Percentiles rank a stretch among this genome's conserved stretches.
phyloP scores from a whole-genome alignment of 345 rosid genomes.

The Populus ilicifolia region DNA sequence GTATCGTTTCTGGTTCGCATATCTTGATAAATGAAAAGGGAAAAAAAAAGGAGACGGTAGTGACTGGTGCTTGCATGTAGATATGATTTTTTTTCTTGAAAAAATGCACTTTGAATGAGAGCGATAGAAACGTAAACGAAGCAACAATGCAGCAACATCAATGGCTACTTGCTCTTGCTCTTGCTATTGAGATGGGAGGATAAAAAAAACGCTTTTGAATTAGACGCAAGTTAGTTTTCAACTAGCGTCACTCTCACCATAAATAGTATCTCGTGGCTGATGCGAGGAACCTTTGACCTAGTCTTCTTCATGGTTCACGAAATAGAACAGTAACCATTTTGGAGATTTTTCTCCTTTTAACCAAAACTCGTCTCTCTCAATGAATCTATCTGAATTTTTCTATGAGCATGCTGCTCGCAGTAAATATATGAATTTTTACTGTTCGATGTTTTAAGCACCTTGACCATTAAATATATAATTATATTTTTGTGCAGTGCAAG shows the following conservation, averaged over 20 bases:
- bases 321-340: not conserved
- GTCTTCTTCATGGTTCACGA: not conserved
- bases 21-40: accelerated
- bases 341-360: not conserved
- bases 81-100: no score
- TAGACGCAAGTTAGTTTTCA: not conserved
- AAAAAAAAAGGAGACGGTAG: no score
- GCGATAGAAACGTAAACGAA: no score
- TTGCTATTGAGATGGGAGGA: not conserved
- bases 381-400: not conserved
- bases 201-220: not conserved
- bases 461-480: no score
- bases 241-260: not conserved
- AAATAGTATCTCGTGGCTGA: not conserved
- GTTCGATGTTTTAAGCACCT: no score
- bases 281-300: not conserved
- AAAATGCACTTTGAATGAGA: no score
- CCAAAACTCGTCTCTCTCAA: not conserved
- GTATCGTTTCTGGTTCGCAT: no score
- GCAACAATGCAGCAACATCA: no score
- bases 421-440: no score
- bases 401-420: not conserved
- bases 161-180: not conserved
- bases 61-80: no score
- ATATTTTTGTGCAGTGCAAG: no score